These are phyloP conservation scores for Manihot esculenta DNA, from an alignment of 441 rosid species.

Conservation along the genomic window DNA sequence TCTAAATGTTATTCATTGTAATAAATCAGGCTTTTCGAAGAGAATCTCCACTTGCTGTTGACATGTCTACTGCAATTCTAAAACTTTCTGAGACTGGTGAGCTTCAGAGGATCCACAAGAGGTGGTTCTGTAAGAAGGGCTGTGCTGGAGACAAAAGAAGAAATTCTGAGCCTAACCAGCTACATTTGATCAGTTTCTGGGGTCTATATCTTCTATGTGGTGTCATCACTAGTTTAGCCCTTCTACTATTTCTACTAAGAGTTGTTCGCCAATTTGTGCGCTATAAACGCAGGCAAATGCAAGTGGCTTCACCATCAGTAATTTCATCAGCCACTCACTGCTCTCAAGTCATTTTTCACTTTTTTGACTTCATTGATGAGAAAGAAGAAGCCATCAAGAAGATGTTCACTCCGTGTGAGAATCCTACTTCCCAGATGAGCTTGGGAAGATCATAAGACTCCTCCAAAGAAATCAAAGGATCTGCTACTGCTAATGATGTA, in stretches of 20 bases:
- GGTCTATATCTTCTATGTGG: slow-evolving; percentile 73
- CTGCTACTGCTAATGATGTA: not conserved
- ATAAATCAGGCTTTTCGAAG: slow-evolving; percentile 64
- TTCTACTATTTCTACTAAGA: slow-evolving; percentile 48
- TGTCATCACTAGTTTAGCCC: slow-evolving; percentile 42
- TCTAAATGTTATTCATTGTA: not conserved
- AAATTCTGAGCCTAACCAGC: slow-evolving; percentile 50
- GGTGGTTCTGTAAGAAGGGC: slow-evolving; percentile 62
- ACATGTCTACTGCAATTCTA: slow-evolving; percentile 81
- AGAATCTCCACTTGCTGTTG: slow-evolving; percentile 67
- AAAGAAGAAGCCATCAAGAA: slow-evolving; percentile 81
- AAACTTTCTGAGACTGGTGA: slow-evolving; percentile 70
- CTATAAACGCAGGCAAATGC: slow-evolving; percentile 46
- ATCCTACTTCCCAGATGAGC: slow-evolving; percentile 31
- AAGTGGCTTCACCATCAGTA: slow-evolving; percentile 18
- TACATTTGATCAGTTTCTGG: slow-evolving; percentile 70
- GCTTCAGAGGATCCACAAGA: slow-evolving; percentile 55
- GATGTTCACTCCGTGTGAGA: slow-evolving; percentile 38
- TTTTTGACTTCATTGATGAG: slow-evolving; percentile 72
- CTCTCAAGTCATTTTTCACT: slow-evolving; percentile 43
- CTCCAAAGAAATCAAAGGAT: too few relatives aligned
- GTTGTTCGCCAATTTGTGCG: slow-evolving; percentile 51
- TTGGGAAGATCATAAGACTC: slow-evolving; percentile 22
- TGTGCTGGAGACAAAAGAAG: slow-evolving; percentile 38
- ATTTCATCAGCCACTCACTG: slow-evolving; percentile 33